These are phyloP conservation scores for Thyridium curvatum DNA, from an alignment of 2,329 filamentous ascomycete genomes.

Conservation along the genomic window DNA sequence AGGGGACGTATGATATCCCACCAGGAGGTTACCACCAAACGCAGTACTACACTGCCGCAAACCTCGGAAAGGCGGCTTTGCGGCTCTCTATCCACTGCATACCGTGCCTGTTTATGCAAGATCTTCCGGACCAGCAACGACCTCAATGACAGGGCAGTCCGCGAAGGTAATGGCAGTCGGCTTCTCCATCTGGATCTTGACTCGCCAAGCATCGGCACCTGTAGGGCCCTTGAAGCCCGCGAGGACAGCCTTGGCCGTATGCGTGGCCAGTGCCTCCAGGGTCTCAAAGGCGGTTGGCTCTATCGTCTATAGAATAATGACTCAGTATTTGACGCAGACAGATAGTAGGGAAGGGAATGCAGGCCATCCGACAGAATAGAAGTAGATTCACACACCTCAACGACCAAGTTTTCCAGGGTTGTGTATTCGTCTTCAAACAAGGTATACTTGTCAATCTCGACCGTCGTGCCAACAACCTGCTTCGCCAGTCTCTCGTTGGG, in stretches of 20 bases:
- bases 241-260: conserved; percentile 40
- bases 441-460: conserved; percentile 52
- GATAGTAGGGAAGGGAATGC: neutral
- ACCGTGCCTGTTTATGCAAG: too few species aligned
- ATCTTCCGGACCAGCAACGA: conserved; percentile 29
- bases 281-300: conserved; percentile 54
- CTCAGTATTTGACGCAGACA: neutral
- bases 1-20: too few species aligned
- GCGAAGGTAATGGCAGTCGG: conserved; percentile 68
- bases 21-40: too few species aligned
- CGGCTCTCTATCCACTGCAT: too few species aligned
- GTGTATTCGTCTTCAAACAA: conserved; percentile 42
- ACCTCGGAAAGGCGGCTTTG: too few species aligned
- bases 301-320: conserved; percentile 34
- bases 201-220: conserved; percentile 36
- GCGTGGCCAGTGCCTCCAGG: conserved; percentile 52
- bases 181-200: conserved; percentile 62
- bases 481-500: conserved; percentile 59
- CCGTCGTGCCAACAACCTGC: conserved; percentile 58
- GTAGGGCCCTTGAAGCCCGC: conserved; percentile 31
- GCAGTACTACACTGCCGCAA: too few species aligned
- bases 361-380: neutral
- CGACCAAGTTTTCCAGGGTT: conserved; percentile 51
- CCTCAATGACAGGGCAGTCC: conserved; percentile 63
- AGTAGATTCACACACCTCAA: conserved; percentile 43